Percentiles rank a stretch among this genome's conserved stretches.
These are phyloP conservation scores for Xylariaceae sp. DNA, from an alignment of 2,329 filamentous ascomycete genomes.

Conservation along the genomic window DNA sequence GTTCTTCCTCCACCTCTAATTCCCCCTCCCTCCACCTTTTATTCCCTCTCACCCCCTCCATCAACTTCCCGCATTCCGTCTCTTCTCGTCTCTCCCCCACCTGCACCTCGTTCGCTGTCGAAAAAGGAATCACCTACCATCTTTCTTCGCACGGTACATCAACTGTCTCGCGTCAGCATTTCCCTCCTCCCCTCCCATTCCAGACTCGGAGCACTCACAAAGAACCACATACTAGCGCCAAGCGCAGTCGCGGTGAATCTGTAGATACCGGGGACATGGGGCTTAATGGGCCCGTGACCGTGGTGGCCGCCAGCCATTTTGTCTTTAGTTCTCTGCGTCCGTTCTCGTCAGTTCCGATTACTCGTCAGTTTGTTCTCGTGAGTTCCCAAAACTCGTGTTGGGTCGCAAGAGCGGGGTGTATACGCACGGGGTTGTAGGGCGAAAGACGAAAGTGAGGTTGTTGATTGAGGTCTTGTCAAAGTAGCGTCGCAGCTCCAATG, in stretches of 20 bases:
- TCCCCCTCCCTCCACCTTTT: no score
- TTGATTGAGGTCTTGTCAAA: no score
- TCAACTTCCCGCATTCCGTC: no score
- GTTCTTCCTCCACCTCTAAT: no score
- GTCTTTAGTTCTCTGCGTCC: background rate
- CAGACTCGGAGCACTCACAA: constrained; percentile 53
- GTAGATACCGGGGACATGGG: constrained; percentile 61
- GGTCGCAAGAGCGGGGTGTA: background rate
- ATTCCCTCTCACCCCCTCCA: no score
- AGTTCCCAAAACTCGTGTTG: no score
- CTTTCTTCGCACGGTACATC: background rate
- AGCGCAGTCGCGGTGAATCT: constrained; percentile 80
- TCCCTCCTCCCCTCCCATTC: background rate
- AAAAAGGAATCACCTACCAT: background rate
- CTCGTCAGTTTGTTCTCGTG: no score
- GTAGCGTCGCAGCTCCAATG: no score
- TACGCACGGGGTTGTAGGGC: background rate
- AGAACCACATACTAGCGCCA: constrained; percentile 99
- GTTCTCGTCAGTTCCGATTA: no score
- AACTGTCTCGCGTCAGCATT: background rate
- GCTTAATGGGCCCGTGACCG: constrained; percentile 27
- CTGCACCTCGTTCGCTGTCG: background rate
- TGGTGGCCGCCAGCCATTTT: background rate
- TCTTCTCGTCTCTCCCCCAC: no score
- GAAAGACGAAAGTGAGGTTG: background rate